Evolutionary conservation across 345 rosid genomes (phyloP), one percentile per base, ranked within the genome.

Genomic region (Hevea brasiliensis): DNA sequence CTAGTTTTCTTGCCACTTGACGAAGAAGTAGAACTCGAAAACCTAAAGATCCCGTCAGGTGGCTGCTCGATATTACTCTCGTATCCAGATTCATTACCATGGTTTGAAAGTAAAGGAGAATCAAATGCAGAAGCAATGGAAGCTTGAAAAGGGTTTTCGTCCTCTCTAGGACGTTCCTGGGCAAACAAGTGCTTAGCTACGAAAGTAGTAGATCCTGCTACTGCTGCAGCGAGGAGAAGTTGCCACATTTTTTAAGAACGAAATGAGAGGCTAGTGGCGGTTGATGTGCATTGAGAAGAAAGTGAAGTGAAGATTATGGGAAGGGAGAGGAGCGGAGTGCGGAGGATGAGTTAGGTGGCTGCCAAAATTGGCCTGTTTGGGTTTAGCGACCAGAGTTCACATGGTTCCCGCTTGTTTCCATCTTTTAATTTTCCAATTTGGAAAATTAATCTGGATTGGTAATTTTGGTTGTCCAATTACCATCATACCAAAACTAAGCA

Each of bases 201-300:
- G 79, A 93, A 59, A 12, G 87, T 78, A 2, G 93, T 84, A 77
- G 93, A 85, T 76, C 93, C 98, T 26, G 93, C 98, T 2, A 89
- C 81, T 20, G 89, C 92, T 37, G 91, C 95, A 3, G 91, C 93
- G 24, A 93, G 20, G 40, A 93, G 82, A 64, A 84, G 74, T 73
- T 91, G 97, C 98, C 95, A 93, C 97, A 91, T 93, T 57, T 20
- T 32, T 10, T 4, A 18, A 50, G 1, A 26, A 50, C 15, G 6
- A 45, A 26, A 44, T 1, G 66, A 37, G 47, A 14, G 35, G 7
- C 10, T 14, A 23, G n/a, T 8, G 0, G 4, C 15, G 10, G 14
- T 8, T 7, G 26, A 11, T 32, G 57, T 15, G 12, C 11, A 12
- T 4, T 32, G 42, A 20, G 41, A 26, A 29, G 20, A 61, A 12